Percentiles rank a stretch among this genome's conserved stretches.
Conservation (phyloP, 2,329 filamentous ascomycete species). For the Epichloe coenophiala region DNA sequence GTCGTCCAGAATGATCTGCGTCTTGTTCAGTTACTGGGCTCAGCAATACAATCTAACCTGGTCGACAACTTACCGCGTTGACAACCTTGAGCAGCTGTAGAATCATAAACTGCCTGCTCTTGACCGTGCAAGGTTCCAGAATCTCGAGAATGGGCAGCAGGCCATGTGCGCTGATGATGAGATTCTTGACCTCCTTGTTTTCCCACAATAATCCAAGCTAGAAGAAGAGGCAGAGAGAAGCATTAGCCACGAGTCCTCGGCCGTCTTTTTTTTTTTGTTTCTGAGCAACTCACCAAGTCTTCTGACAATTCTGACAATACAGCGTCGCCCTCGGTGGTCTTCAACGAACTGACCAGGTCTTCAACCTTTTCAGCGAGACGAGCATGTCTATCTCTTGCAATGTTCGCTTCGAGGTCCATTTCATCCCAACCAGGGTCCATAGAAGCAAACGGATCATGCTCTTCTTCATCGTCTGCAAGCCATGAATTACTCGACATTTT, state of each 20-base stretch:
- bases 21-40: not conserved
- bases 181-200: conserved; percentile 74
- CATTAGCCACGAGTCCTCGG: not conserved
- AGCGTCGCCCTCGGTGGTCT: conserved; percentile 78
- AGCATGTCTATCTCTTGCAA: conserved; percentile 87
- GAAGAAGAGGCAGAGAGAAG: not conserved
- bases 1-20: conserved; percentile 74
- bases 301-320: conserved; percentile 74
- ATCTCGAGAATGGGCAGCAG: conserved; percentile 92
- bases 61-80: conserved; percentile 50
- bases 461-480: conserved; percentile 81
- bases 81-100: conserved; percentile 83
- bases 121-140: conserved; percentile 67
- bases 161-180: conserved; percentile 89
- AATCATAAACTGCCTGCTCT: conserved; percentile 75
- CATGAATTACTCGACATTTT: conserved; percentile 78
- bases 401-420: conserved; percentile 92
- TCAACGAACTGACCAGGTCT: conserved; percentile 73
- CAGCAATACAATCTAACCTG: rapidly evolving
- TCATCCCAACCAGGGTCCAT: conserved; percentile 93
- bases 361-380: conserved; percentile 79
- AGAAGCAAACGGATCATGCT: conserved; percentile 92
- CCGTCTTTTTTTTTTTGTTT: no score
- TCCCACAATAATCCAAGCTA: conserved; percentile 71
- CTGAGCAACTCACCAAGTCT: conserved; percentile 47